Conservation (phyloP, 257 asterid genomes). For the Coffea eugenioides region DNA sequence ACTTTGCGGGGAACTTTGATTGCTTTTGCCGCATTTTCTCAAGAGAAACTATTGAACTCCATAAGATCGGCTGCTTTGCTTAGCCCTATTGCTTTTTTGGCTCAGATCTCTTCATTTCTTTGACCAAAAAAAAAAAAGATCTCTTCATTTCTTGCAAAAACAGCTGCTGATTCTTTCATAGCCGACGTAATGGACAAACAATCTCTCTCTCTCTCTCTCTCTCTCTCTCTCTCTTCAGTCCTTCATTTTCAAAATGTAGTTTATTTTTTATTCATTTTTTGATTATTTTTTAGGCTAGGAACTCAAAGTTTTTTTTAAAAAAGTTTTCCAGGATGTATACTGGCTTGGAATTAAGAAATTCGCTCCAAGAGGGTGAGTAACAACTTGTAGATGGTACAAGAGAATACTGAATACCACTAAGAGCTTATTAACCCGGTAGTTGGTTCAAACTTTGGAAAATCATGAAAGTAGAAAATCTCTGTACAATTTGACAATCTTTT, state of each 20-base stretch:
- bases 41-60: conserved; percentile 33
- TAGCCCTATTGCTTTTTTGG: conserved; percentile 71
- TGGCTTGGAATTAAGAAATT: conserved; percentile 66
- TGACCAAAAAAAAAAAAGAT: conserved; percentile 12
- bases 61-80: conserved; percentile 63
- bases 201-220: no score
- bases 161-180: conserved; percentile 46
- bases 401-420: no score
- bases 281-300: neutral
- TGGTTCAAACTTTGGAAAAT: no score
- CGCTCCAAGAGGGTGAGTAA: conserved; percentile 52
- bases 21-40: conserved; percentile 67
- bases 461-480: no score
- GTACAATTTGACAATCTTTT: no score
- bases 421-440: no score
- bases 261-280: neutral
- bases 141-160: conserved; percentile 53
- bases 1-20: conserved; percentile 63
- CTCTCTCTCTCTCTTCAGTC: no score
- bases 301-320: neutral
- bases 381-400: neutral
- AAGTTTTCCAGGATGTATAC: conserved; percentile 37
- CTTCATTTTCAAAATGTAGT: neutral
- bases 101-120: conserved; percentile 2
- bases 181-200: conserved; percentile 45